Conservation (phyloP, 2,329 filamentous ascomycete species). For the Emmonsia crescens region DNA sequence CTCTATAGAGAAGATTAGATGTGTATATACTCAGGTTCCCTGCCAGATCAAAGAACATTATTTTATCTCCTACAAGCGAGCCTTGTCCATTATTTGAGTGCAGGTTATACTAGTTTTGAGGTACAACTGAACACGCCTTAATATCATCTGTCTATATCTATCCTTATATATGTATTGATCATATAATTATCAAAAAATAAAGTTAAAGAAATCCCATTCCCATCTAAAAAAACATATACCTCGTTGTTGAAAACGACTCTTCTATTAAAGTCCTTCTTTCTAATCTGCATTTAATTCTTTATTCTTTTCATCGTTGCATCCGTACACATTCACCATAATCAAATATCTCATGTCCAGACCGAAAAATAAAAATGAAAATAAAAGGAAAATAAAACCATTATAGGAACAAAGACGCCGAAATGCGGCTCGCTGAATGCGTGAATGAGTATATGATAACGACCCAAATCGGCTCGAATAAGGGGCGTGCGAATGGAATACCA, state of each 20-base stretch:
- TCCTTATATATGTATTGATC: too few species aligned
- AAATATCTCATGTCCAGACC: not conserved
- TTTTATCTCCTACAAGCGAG: too few species aligned
- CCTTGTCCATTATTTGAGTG: too few species aligned
- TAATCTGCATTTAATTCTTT: not conserved
- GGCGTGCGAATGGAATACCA: not conserved
- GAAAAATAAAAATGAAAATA: not conserved
- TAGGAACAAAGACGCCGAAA: not conserved
- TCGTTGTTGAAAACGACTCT: slow-evolving; percentile 28
- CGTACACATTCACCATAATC: not conserved
- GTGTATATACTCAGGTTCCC: too few species aligned
- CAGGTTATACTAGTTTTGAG: too few species aligned
- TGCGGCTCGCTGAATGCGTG: not conserved
- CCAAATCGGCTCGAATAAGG: not conserved
- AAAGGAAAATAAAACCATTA: not conserved
- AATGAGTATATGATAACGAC: not conserved
- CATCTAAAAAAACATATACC: not conserved
- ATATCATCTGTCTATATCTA: too few species aligned
- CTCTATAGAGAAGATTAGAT: too few species aligned
- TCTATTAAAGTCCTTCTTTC: not conserved
- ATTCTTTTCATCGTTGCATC: not conserved
- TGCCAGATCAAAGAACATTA: too few species aligned
- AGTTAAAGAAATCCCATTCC: not conserved
- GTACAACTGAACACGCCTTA: too few species aligned
- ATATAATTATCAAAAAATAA: too few species aligned